Evolutionary conservation across 2,329 filamentous ascomycete genomes (phyloP).

Genomic region (Dactylellina sp.): DNA sequence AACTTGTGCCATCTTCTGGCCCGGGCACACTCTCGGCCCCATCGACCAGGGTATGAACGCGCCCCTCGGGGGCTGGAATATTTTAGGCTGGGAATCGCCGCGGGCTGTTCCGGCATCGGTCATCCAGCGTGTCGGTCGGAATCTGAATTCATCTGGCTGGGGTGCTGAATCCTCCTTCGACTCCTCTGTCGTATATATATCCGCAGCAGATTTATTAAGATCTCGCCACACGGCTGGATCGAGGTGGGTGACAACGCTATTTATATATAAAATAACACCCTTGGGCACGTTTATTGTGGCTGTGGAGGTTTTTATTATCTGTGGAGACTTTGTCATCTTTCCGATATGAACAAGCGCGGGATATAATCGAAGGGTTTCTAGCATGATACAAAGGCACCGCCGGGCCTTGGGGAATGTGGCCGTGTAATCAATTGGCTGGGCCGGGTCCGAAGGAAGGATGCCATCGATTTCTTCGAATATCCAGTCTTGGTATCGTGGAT

Average conservation of each 20-base stretch:
- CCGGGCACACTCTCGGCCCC: conserved; percentile 68
- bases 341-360: conserved; percentile 64
- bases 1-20: conserved; percentile 70
- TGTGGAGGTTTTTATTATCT: conserved; percentile 61
- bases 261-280: conserved; percentile 63
- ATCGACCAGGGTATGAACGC: conserved; percentile 67
- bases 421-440: conserved; percentile 64
- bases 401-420: conserved; percentile 65
- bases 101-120: conserved; percentile 17
- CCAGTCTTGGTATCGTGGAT: conserved; percentile 69
- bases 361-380: conserved; percentile 66
- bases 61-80: conserved; percentile 64
- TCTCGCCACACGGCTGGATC: conserved; percentile 60
- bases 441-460: conserved; percentile 61
- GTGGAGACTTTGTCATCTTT: conserved; percentile 61
- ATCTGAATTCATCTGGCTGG: conserved; percentile 62
- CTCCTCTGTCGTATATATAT: neutral
- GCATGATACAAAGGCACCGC: conserved; percentile 67
- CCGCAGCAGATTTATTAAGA: conserved; percentile 11
- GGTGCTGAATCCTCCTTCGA: neutral
- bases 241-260: conserved; percentile 61
- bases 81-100: conserved; percentile 19
- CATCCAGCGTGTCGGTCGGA: conserved; percentile 65
- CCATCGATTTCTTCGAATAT: conserved; percentile 67
- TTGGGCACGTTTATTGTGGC: conserved; percentile 62